Conservation (phyloP, 225 moss, liverwort and hornwort genomes). For the Bryum argenteum region DNA sequence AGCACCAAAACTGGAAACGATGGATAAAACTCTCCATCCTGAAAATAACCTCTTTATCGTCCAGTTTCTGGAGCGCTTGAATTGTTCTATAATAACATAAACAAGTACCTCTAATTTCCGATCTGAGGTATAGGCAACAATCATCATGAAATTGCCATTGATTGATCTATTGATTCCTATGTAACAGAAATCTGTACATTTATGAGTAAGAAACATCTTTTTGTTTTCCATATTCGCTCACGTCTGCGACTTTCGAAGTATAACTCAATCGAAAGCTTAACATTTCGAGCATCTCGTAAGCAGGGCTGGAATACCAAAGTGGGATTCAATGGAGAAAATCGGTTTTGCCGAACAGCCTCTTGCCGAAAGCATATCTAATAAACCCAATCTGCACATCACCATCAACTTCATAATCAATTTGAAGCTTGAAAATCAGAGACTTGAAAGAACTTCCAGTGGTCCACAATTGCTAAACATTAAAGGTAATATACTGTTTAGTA, state of each 20-base stretch:
- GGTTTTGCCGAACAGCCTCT: constrained; percentile 70
- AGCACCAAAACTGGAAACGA: too few relatives aligned
- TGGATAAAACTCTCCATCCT: too few relatives aligned
- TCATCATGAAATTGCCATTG: neutral
- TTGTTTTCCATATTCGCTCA: neutral
- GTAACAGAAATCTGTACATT: constrained; percentile 33
- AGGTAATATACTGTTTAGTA: too few relatives aligned
- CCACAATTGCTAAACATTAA: too few relatives aligned
- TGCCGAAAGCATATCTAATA: constrained; percentile 63
- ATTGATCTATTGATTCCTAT: neutral
- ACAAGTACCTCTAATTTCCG: constrained; percentile 2
- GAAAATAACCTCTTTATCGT: too few relatives aligned
- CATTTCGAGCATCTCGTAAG: constrained; percentile 85
- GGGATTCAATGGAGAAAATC: constrained; percentile 64
- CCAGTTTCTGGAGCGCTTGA: too few relatives aligned
- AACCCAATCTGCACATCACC: constrained; percentile 72
- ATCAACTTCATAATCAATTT: constrained; percentile 6
- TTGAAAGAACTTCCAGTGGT: neutral
- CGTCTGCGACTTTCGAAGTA: constrained; percentile 43
- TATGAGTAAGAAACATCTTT: constrained; percentile 2
- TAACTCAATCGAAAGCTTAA: constrained; percentile 78
- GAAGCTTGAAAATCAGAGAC: constrained; percentile 17
- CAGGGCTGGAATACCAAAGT: constrained; percentile 84
- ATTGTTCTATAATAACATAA: too few relatives aligned
- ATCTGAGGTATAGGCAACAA: neutral